A percentile compares a stretch with the other conserved stretches of the same genome.
Evolutionary conservation across 1,284 basidiomycete species (phyloP).

Genomic region (Cutaneotrichosporon cutaneum): DNA sequence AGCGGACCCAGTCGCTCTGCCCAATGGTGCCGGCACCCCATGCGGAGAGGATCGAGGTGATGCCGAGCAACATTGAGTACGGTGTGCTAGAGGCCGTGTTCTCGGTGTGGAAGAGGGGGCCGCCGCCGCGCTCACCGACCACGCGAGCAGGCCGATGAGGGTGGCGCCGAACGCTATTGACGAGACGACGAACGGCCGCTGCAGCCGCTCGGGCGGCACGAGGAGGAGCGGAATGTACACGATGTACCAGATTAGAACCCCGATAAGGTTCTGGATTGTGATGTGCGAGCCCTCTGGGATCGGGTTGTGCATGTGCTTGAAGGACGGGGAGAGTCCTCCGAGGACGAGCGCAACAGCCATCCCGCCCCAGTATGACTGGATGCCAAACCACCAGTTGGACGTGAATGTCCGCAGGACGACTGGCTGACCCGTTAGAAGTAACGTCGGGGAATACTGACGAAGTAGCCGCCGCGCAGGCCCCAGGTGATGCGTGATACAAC

Average conservation of each 20-base stretch:
- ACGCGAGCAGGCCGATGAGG: slow-evolving; percentile 37
- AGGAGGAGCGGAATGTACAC: slow-evolving; percentile 36
- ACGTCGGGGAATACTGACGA: slow-evolving; percentile 14
- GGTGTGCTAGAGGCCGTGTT: slow-evolving; percentile 25
- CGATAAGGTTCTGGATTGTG: slow-evolving; percentile 34
- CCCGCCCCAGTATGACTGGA: slow-evolving; percentile 38
- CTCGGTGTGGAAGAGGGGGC: slow-evolving; percentile 34
- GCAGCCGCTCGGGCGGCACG: slow-evolving; percentile 37
- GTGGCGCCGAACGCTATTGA: slow-evolving; percentile 31
- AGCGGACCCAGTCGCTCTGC: slow-evolving; percentile 41
- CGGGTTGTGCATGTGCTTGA: slow-evolving; percentile 26
- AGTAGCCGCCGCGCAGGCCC: slow-evolving; percentile 37
- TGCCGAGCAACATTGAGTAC: slow-evolving; percentile 39
- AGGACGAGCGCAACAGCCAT: slow-evolving; percentile 33
- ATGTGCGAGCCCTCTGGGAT: slow-evolving; percentile 27
- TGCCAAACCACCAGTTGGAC: slow-evolving; percentile 34
- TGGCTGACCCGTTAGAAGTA: slow-evolving; percentile 15
- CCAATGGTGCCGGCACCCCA: slow-evolving; percentile 37
- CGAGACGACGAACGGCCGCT: slow-evolving; percentile 36
- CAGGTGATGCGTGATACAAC: slow-evolving; percentile 31
- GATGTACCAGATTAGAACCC: slow-evolving; percentile 35
- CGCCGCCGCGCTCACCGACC: slow-evolving; percentile 33
- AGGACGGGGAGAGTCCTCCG: slow-evolving; percentile 32
- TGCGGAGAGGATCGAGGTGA: slow-evolving; percentile 34
- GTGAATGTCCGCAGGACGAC: slow-evolving; percentile 33